These are phyloP conservation scores for Penicillium brasilianum DNA, from an alignment of 2,329 filamentous ascomycete species.

Conservation along the genomic window DNA sequence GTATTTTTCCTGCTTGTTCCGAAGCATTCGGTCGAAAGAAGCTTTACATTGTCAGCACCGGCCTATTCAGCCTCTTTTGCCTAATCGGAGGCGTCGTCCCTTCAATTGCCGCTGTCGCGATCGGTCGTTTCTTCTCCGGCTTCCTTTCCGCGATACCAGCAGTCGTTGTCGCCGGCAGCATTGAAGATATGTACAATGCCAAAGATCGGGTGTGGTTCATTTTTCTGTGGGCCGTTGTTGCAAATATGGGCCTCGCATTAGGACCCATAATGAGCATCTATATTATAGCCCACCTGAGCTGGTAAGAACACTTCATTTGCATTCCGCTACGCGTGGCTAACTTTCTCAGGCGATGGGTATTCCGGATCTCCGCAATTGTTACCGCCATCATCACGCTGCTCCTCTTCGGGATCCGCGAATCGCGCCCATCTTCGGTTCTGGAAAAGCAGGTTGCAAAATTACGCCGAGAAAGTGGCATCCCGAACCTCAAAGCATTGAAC, in stretches of 20 bases:
- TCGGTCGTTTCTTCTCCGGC: conserved; percentile 50
- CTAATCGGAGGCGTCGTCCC: conserved; percentile 44
- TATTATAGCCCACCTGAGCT: conserved; percentile 40
- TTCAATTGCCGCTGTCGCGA: conserved; percentile 38
- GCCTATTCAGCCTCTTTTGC: conserved; percentile 31
- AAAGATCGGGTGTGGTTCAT: conserved; percentile 52
- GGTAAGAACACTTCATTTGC: conserved; percentile 34
- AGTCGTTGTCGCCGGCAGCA: conserved; percentile 52
- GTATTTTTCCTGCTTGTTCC: conserved; percentile 40
- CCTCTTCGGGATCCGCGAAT: conserved; percentile 48
- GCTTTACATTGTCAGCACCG: conserved; percentile 36
- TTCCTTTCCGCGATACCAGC: conserved; percentile 54
- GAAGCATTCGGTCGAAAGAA: conserved; percentile 41
- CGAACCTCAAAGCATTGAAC: conserved; percentile 38
- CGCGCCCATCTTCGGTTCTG: conserved; percentile 50
- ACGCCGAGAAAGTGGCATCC: conserved; percentile 31
- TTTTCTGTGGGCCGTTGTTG: conserved; percentile 48
- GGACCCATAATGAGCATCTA: conserved; percentile 52
- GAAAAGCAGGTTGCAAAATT: conserved; percentile 36
- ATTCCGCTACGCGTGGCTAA: neutral
- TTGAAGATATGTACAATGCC: conserved; percentile 56
- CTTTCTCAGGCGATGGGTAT: conserved; percentile 50
- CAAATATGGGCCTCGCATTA: conserved; percentile 48
- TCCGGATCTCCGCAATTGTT: conserved; percentile 47
- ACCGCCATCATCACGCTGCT: conserved; percentile 39